Evolutionary conservation across 1,139 yeast species (phyloP), one percentile per base, ranked within the genome.

Genomic region (Debaryomyces udenii): DNA sequence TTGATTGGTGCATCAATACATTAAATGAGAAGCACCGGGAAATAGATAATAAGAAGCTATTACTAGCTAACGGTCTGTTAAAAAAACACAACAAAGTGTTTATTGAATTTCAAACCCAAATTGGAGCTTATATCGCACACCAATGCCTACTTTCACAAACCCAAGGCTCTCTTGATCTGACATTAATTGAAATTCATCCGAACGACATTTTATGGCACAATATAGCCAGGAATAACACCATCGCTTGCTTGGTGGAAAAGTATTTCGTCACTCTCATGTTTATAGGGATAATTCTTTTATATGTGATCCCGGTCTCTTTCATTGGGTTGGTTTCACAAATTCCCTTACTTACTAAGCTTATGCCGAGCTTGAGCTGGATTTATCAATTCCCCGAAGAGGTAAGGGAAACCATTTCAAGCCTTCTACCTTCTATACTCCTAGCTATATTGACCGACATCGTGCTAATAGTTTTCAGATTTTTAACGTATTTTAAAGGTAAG

Each of bases 301-400:
- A 88, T 76, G 83, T 83, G 2, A 60, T 84, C 1, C 94, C 94
- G 0, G 89, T 85, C 1, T 84, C 89, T 1, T 70, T 83, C 45
- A 78, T 85, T 37, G 88, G 89, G 0, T 61, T 84, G 10, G 62
- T 85, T 0, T 79, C 89, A 0, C 89, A 84, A 48, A 64, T 82
- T 4, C 86, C 88, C 0, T 70, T 79, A 45, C 52, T 83, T 37
- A 75, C 83, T 0, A 69, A 70, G 18, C 56, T 80, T 28, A 59
- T 83, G 31, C 87, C 87, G 3, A 68, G 78, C 39, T 61, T 82
- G 23, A 58, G 66, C 1, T 77, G 82, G 74, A 54, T 82, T 18
- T 68, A 76, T 44, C 58, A 62, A 2, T 58, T 80, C n/a, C 87
- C 91, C 0, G 70, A 68, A 26, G 70, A 71, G 31, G 59, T 78